These are phyloP conservation scores for Fraxinus americana DNA, from an alignment of 257 asterid genomes.

Conservation along the genomic window DNA sequence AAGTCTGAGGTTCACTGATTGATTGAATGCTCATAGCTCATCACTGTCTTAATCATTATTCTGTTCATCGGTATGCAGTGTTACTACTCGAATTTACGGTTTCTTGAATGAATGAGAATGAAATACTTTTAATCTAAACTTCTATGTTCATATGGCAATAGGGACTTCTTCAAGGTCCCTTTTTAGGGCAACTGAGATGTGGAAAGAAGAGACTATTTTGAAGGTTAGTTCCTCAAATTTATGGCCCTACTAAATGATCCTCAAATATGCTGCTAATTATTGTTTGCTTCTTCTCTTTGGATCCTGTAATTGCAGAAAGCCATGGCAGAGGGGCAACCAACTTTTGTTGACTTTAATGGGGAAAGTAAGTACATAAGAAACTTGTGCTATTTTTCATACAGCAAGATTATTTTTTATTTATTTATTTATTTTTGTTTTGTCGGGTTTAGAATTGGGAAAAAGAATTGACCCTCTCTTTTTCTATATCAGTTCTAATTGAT, in stretches of 20 bases:
- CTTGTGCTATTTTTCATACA: not conserved
- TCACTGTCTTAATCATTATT: conserved; percentile 82
- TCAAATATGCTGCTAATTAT: not conserved
- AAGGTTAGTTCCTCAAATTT: conserved; percentile 46
- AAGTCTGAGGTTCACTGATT: no score
- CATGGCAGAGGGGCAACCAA: conserved; percentile 45
- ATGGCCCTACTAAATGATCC: not conserved
- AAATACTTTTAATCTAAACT: not conserved
- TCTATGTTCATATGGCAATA: not conserved
- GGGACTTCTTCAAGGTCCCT: conserved; percentile 97
- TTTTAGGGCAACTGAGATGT: conserved; percentile 84
- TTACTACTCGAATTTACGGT: not conserved
- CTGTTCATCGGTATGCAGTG: conserved; percentile 73
- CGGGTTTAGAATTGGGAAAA: not conserved
- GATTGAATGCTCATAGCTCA: no score
- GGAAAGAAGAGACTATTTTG: conserved; percentile 86
- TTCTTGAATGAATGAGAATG: not conserved
- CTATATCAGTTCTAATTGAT: conserved; percentile 63
- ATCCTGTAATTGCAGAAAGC: conserved; percentile 56
- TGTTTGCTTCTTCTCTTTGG: conserved; percentile 17
- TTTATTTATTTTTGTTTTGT: not conserved
- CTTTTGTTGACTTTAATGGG: conserved; percentile 63
- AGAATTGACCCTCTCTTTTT: conserved; percentile 17
- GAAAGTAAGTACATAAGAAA: conserved; percentile 64
- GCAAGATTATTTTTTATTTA: not conserved